Base-by-base conservation (phyloP, 2,329 filamentous ascomycete genomes). In the Bipolaris gigantea region DNA sequence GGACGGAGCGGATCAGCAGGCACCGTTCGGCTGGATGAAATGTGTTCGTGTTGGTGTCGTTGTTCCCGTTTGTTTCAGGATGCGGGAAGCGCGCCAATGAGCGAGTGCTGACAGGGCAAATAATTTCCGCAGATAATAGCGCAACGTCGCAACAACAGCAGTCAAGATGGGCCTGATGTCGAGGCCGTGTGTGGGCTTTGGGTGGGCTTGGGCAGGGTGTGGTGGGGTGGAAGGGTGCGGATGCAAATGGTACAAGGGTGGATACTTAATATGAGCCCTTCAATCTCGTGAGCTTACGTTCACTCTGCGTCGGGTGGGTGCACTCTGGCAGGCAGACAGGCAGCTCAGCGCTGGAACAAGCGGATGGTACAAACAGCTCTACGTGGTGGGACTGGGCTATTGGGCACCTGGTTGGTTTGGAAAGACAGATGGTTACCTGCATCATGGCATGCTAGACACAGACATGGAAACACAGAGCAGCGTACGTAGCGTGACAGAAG, bases 21-120 rank as follows among this genome's bases (percentile, higher is more conserved):
- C 55, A 54, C 48, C 50, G 52, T 55, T 60, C 60, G 61, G 58
- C 56, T 59, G 36, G 56, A 60, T 66, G 62, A 66, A 65, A 66
- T 60, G 48, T 15, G 56, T 61, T 48, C 51, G 57, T 60, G 59
- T 52, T 39, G 54, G 23, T 49, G 42, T 57, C 38, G 51, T 53
- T 60, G 59, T 58, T 57, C 60, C 58, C 54, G 61, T 57, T 60
- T 55, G 60, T 63, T 55, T 61, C 58, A 64, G 51, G 48, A 51
- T 53, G 33, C 54, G 51, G 52, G 62, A 56, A 39, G 30, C 19
- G 32, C 25, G 40, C 33, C n/a, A 44, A 50, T 41, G 46, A 34
- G 19, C 13, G 50, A 34, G 16, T 50, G 30, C 51, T 35, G 47
- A 39, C 34, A 23, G 27, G 27, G 21, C 25, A 25, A 36, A 23